Evolutionary conservation across 2,329 filamentous ascomycete species (phyloP).

Genomic region (Cladosporium cucumerinum): DNA sequence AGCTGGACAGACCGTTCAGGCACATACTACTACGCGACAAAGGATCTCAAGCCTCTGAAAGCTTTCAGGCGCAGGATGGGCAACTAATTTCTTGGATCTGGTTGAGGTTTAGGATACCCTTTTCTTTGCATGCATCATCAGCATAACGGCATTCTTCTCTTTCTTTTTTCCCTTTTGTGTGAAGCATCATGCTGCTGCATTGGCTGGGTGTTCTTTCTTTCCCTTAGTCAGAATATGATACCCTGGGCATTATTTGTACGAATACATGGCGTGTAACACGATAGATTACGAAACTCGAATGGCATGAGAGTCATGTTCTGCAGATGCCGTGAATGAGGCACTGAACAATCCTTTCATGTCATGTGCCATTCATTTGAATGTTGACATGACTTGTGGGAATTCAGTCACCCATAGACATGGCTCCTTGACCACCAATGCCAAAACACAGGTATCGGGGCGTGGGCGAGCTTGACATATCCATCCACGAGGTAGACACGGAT

Average conservation of each 20-base stretch:
- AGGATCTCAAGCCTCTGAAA: slow-evolving; percentile 58
- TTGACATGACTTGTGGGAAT: background rate
- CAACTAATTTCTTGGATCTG: background rate
- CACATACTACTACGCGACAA: slow-evolving; percentile 82
- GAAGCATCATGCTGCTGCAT: background rate
- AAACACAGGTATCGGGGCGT: background rate
- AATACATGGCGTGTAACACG: slow-evolving; percentile 11
- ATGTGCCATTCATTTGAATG: background rate
- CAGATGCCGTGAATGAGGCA: background rate
- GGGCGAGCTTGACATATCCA: background rate
- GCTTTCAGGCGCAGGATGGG: slow-evolving; percentile 38
- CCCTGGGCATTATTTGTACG: slow-evolving; percentile 12
- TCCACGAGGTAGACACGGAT: too few relatives aligned
- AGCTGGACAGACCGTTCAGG: slow-evolving; percentile 88
- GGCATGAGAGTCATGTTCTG: background rate
- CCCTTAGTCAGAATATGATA: slow-evolving; percentile 11
- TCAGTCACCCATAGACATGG: background rate
- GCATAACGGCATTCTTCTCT: background rate
- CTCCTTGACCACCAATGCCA: background rate
- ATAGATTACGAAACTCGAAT: slow-evolving; percentile 7
- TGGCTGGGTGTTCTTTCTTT: slow-evolving; percentile 12
- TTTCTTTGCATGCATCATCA: background rate
- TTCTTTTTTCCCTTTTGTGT: background rate
- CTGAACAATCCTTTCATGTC: background rate
- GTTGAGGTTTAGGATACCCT: background rate